These are phyloP conservation scores for Chlorella sp. DNA, from an alignment of 139 green algal genomes.

Conservation along the genomic window DNA sequence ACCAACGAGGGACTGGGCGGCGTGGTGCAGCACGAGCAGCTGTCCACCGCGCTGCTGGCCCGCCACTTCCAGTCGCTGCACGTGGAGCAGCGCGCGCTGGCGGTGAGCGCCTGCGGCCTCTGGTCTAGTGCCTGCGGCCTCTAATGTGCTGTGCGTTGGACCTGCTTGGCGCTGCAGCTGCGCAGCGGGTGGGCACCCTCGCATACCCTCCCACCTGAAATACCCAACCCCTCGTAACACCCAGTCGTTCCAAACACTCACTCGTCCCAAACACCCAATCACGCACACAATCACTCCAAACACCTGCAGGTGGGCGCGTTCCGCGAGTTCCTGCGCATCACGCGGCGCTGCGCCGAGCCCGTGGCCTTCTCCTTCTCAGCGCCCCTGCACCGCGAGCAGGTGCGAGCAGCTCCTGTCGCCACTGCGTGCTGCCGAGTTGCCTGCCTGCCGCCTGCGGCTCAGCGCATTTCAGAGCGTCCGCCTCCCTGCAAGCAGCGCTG, in stretches of 20 bases:
- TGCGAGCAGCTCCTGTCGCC: background rate
- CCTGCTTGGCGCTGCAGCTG: no score
- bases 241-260: no score
- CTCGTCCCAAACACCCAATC: no score
- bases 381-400: constrained; percentile 17
- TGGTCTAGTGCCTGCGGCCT: no score
- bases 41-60: constrained; percentile 12
- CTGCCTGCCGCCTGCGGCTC: no score
- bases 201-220: background rate
- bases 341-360: constrained; percentile 16
- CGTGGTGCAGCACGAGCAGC: constrained; percentile 21
- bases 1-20: constrained; percentile 25
- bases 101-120: no score
- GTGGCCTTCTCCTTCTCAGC: constrained; percentile 11
- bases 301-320: constrained; percentile 22
- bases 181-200: background rate
- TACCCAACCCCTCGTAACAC: no score
- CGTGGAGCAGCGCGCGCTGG: constrained; percentile 28
- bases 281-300: no score
- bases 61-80: constrained; percentile 25
- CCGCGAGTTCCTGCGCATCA: constrained; percentile 10
- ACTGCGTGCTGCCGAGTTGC: no score
- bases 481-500: no score
- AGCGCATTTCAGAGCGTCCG: background rate
- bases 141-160: no score